phyloP scores from a whole-genome alignment of 2,329 filamentous ascomycete species.

The Clarireedia monteithiana region DNA sequence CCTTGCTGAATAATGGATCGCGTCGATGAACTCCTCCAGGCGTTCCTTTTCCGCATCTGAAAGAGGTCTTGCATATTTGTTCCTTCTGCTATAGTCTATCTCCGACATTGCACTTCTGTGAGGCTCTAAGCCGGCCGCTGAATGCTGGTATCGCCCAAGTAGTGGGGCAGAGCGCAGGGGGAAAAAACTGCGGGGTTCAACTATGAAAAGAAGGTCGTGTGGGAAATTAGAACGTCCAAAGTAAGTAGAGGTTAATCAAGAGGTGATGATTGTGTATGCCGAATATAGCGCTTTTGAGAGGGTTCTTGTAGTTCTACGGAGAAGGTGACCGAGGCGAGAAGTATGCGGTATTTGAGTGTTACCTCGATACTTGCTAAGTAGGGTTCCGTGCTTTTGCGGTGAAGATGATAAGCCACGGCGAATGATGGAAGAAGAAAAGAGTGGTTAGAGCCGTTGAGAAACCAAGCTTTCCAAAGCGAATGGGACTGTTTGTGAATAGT shows the following conservation, averaged over 20 bases:
- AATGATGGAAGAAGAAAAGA: not conserved
- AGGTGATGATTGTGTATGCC: too few relatives aligned
- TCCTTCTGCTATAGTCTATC: slow-evolving; percentile 69
- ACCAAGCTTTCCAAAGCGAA: slow-evolving; percentile 1
- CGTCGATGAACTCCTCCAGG: slow-evolving; percentile 85
- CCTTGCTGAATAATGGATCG: slow-evolving; percentile 93
- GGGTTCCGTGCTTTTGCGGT: slow-evolving; percentile 5
- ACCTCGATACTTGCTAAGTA: not conserved
- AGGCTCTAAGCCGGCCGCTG: not conserved
- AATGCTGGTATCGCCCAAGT: not conserved
- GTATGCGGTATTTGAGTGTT: too few relatives aligned
- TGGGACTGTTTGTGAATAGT: not conserved
- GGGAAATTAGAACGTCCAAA: not conserved
- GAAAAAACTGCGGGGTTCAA: not conserved
- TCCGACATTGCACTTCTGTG: slow-evolving; percentile 20
- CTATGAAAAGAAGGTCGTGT: not conserved
- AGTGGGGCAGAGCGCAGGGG: slow-evolving; percentile 3
- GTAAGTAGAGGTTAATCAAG: not conserved
- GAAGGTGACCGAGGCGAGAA: not conserved
- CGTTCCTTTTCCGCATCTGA: slow-evolving; percentile 73
- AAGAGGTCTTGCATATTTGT: slow-evolving; percentile 74
- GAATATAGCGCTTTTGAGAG: too few relatives aligned
- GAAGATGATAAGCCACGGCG: not conserved
- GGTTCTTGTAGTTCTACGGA: not conserved
- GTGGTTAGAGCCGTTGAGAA: not conserved